A percentile compares a stretch with the other conserved stretches of the same genome.
phyloP scores from a whole-genome alignment of 805 yeast species.

The Diddensiella caesifluorescens region DNA sequence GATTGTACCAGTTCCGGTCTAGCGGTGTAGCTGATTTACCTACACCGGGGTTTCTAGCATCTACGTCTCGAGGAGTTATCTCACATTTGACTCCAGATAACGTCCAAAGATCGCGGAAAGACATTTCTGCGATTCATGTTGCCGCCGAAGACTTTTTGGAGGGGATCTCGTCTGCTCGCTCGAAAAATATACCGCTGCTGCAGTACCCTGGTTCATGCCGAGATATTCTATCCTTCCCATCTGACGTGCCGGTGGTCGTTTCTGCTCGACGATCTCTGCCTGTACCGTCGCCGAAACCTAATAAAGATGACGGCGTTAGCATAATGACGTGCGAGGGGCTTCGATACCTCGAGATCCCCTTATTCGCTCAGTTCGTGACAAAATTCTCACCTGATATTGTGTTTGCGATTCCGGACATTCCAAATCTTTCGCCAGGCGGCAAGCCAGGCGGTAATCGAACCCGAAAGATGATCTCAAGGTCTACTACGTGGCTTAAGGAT shows the following conservation, averaged over 20 bases:
- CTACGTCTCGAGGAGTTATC: conserved; percentile 38
- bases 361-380: conserved; percentile 20
- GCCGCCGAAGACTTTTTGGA: conserved; percentile 38
- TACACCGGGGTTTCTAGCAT: conserved; percentile 32
- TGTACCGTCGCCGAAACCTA: conserved; percentile 31
- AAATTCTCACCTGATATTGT: conserved; percentile 31
- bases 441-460: conserved; percentile 34
- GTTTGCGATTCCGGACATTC: conserved; percentile 32
- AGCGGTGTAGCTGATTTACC: conserved; percentile 15
- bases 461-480: conserved; percentile 33
- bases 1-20: conserved; percentile 12
- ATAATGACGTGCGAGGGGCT: conserved; percentile 37
- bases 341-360: conserved; percentile 25
- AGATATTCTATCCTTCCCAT: conserved; percentile 29
- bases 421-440: conserved; percentile 28
- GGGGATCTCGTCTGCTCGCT: conserved; percentile 19
- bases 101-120: conserved; percentile 19
- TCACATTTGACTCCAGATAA: conserved; percentile 42
- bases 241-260: conserved; percentile 25
- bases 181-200: conserved; percentile 13
- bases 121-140: conserved; percentile 26
- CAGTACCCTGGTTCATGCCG: conserved; percentile 11
- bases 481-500: conserved; percentile 31
- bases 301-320: conserved; percentile 29
- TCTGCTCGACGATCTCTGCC: conserved; percentile 31